Evolutionary conservation across 495 filamentous ascomycete species (phyloP), one percentile per base, ranked within the genome.

Genomic region (Xylaria curta): DNA sequence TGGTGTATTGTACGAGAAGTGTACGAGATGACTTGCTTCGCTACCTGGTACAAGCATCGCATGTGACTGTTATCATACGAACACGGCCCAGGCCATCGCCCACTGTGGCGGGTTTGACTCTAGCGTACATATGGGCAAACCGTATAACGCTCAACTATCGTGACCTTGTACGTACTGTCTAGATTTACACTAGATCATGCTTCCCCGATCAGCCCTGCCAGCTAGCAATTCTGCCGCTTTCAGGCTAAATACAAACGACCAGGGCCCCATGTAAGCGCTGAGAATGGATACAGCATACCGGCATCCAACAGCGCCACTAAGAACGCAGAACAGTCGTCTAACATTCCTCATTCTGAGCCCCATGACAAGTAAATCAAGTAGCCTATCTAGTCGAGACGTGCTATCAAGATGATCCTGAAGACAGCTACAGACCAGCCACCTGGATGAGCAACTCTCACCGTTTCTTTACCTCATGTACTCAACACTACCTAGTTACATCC

Each of bases 181-280:
- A 56, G 49, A 67, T 56, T 53, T 28, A 53, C 65, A 26, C 65
- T 47, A 67, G 64, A 54, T 54, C 26, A 66, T 40, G 46, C 24
- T 33, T 38, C 47, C 66, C 36, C 66, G 54, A 69, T 69, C 66
- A 69, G 66, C 66, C 66, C 40, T 60, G 66, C 9, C 19, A 60
- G 46, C 70, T 67, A 46, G 36, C 33, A 46, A 72, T 72, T 72
- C 62, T 72, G 60, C 69, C 69, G 62, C 26, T 51, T 66, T 72
- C 51, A 72, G 69, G 69, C 69, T 72, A 72, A 72, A 72, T 72
- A 12, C 47, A 36, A 59, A 19, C 28, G 58, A 65, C 47, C n/a
- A 36, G 67, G 67, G 40, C 12, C 19, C 36, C 49, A 47, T 61
- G 67, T 56, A 49, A 51, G 54, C 21, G 66, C 38, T 31, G 36